phyloP scores from a whole-genome alignment of 1,139 yeast genomes.

The Suhomyces guaymorum region DNA sequence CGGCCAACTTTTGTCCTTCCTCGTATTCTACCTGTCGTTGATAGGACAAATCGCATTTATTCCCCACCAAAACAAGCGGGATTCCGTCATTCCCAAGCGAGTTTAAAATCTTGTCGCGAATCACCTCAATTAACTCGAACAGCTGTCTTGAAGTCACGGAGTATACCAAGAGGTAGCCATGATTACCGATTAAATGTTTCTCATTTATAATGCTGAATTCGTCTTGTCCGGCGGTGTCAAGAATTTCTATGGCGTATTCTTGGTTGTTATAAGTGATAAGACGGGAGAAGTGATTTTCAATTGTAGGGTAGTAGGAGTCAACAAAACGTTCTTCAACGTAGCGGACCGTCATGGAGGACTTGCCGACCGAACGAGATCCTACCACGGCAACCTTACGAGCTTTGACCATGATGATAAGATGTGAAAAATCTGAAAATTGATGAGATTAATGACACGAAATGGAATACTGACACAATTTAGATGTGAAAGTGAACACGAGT shows the following conservation, averaged over 20 bases:
- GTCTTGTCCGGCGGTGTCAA: slow-evolving; percentile 96
- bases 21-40: slow-evolving; percentile 64
- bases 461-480: no score
- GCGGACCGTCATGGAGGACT: slow-evolving; percentile 82
- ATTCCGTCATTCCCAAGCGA: slow-evolving; percentile 69
- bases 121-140: slow-evolving; percentile 74
- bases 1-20: slow-evolving; percentile 69
- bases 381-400: slow-evolving; percentile 85
- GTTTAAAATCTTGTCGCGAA: slow-evolving; percentile 82
- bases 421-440: background rate
- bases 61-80: slow-evolving; percentile 84
- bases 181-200: slow-evolving; percentile 79
- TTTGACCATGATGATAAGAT: slow-evolving; percentile 32
- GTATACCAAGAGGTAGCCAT: slow-evolving; percentile 81
- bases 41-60: slow-evolving; percentile 69
- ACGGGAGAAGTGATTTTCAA: slow-evolving; percentile 85
- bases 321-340: slow-evolving; percentile 88
- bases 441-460: background rate
- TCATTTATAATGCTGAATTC: slow-evolving; percentile 84
- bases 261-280: slow-evolving; percentile 68
- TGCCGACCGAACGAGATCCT: slow-evolving; percentile 89
- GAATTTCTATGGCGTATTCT: slow-evolving; percentile 79
- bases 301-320: slow-evolving; percentile 89
- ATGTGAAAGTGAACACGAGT: no score
- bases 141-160: slow-evolving; percentile 79